These are phyloP conservation scores for Tubosaeta sp. DNA, from an alignment of 768 basidiomycete genomes.

Conservation along the genomic window DNA sequence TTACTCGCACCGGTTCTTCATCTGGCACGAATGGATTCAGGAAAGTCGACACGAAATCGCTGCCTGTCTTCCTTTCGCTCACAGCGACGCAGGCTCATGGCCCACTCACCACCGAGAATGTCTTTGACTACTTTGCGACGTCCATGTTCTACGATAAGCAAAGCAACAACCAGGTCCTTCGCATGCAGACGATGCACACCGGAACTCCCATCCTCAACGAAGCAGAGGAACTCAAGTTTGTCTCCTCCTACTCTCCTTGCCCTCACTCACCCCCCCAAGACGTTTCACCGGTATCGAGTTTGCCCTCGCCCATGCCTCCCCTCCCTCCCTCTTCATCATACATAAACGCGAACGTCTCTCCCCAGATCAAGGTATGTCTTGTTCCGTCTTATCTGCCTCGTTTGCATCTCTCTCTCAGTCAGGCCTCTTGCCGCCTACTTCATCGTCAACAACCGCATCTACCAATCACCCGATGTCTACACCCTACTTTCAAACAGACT, in stretches of 20 bases:
- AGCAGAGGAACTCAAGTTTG: constrained; percentile 73
- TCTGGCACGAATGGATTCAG: constrained; percentile 91
- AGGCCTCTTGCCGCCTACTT: constrained; percentile 80
- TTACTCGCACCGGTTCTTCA: constrained; percentile 79
- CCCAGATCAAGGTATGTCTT: constrained; percentile 69
- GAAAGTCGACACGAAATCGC: constrained; percentile 30
- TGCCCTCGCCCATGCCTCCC: constrained; percentile 72
- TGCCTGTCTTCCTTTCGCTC: background rate
- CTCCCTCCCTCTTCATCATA: constrained; percentile 82
- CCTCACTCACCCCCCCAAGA: constrained; percentile 35
- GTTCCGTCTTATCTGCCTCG: background rate
- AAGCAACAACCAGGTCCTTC: constrained; percentile 86
- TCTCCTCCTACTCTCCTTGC: background rate
- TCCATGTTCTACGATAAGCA: constrained; percentile 96
- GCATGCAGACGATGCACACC: constrained; percentile 91
- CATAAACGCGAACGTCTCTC: constrained; percentile 85
- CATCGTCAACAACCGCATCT: constrained; percentile 84
- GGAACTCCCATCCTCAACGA: constrained; percentile 75
- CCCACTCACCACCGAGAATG: constrained; percentile 69
- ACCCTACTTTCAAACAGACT: constrained; percentile 80
- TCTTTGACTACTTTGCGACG: constrained; percentile 84
- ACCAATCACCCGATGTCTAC: constrained; percentile 83
- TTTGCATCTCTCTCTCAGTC: constrained; percentile 39
- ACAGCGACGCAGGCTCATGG: constrained; percentile 54
- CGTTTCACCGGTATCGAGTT: constrained; percentile 88